A percentile compares a stretch with the other conserved stretches of the same genome.
phyloP scores from a whole-genome alignment of 2,329 filamentous ascomycete genomes.

The Macrophomina pseudophaseolina region DNA sequence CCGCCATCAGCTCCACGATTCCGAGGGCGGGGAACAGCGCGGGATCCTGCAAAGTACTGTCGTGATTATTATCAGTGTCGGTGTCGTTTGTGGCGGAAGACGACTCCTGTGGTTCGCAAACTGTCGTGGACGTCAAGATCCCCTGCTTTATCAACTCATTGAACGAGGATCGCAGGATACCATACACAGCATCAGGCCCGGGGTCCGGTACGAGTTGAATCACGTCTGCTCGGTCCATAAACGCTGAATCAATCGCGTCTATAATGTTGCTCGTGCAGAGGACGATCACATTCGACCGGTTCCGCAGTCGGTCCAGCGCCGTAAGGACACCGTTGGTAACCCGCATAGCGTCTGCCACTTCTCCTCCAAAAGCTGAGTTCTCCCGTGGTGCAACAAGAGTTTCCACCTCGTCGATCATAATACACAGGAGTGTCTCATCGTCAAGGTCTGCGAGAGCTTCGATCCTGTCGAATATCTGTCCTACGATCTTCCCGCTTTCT shows the following conservation, averaged over 20 bases:
- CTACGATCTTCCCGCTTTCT: constrained; percentile 53
- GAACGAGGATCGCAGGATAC: constrained; percentile 55
- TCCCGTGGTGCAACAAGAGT: constrained; percentile 53
- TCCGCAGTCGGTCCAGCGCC: constrained; percentile 52
- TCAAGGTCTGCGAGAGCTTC: constrained; percentile 35
- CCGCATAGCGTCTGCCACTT: constrained; percentile 53
- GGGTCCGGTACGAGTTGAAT: constrained; percentile 52
- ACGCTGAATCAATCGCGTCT: constrained; percentile 52
- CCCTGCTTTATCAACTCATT: constrained; percentile 50
- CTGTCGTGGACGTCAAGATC: constrained; percentile 36
- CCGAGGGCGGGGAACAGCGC: constrained; percentile 32
- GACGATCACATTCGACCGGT: constrained; percentile 52
- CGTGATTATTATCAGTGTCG: background rate
- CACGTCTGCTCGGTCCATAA: constrained; percentile 56
- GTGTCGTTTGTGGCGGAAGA: background rate
- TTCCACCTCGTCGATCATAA: constrained; percentile 53
- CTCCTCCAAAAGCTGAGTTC: constrained; percentile 45
- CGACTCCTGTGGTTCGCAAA: background rate
- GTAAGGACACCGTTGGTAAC: constrained; percentile 57
- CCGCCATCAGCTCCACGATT: background rate
- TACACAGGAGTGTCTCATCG: background rate
- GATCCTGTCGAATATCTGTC: constrained; percentile 50
- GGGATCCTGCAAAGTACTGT: constrained; percentile 2
- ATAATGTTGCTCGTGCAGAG: constrained; percentile 58
- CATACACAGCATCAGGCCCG: constrained; percentile 49